A percentile compares a stretch with the other conserved stretches of the same genome.
Conservation (phyloP, 1,284 basidiomycete genomes). For the Ganoderma lingzhi region DNA sequence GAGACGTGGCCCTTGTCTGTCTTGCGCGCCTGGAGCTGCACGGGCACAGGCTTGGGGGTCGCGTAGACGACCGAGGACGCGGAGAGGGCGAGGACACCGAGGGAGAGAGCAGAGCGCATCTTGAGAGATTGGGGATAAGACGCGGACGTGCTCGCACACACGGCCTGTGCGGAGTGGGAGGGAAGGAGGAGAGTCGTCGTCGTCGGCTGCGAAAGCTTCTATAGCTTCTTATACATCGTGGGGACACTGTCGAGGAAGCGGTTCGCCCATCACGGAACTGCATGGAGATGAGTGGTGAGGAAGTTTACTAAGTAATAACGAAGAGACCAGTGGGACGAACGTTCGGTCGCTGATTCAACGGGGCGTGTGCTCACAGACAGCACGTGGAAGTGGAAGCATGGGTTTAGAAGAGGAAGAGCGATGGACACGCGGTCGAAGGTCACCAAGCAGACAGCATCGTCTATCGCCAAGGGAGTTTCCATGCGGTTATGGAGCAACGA, state of each 20-base stretch:
- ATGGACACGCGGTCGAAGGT: background rate
- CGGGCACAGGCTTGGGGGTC: slow-evolving; percentile 27
- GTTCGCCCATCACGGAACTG: slow-evolving; percentile 6
- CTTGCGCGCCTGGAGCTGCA: slow-evolving; percentile 49
- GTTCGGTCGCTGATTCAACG: background rate
- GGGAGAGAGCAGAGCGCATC: slow-evolving; percentile 25
- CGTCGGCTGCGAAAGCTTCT: background rate
- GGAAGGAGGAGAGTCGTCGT: slow-evolving; percentile 7
- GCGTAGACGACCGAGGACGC: slow-evolving; percentile 23
- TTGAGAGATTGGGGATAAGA: slow-evolving; percentile 1
- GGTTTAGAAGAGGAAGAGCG: background rate
- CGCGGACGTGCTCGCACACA: slow-evolving; percentile 5
- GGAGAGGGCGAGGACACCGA: slow-evolving; percentile 26
- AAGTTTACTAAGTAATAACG: background rate
- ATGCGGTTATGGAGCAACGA: background rate
- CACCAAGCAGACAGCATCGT: background rate
- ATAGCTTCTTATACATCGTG: slow-evolving; percentile 5
- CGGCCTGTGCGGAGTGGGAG: background rate
- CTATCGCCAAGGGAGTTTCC: background rate
- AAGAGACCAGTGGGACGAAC: background rate
- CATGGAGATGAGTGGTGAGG: background rate
- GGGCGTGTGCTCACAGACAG: background rate
- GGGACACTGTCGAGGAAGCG: background rate
- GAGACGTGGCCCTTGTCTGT: slow-evolving; percentile 28
- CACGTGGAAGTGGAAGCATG: background rate